Evolutionary conservation across 2,329 filamentous ascomycete genomes (phyloP).

Genomic region (Phialophora verrucosa): DNA sequence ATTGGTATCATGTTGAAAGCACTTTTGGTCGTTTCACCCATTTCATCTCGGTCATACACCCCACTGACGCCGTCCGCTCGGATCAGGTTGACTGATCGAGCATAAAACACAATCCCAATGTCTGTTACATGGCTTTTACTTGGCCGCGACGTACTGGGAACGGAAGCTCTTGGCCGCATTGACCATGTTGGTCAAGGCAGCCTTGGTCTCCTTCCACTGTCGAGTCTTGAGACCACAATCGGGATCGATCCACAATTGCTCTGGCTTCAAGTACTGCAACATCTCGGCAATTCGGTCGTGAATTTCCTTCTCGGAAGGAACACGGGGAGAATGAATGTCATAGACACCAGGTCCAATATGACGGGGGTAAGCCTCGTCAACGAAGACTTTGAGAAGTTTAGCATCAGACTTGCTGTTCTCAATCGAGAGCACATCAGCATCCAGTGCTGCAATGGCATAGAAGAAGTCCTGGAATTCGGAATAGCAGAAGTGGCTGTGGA

Average conservation of each 20-base stretch:
- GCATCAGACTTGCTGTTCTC: slow-evolving; percentile 99
- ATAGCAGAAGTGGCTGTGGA: slow-evolving; percentile 99
- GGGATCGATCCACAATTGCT: slow-evolving; percentile 99
- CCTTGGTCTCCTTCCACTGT: slow-evolving; percentile 98
- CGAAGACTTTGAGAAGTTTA: slow-evolving; percentile 98
- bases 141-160: slow-evolving; percentile 68
- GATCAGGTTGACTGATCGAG: slow-evolving; percentile 39
- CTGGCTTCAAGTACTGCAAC: slow-evolving; percentile 94
- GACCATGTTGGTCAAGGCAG: slow-evolving; percentile 94
- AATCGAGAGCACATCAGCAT: slow-evolving; percentile 97
- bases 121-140: slow-evolving; percentile 25
- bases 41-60: slow-evolving; percentile 21
- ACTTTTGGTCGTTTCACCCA: slow-evolving; percentile 35
- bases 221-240: slow-evolving; percentile 99
- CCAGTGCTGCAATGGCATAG: slow-evolving; percentile 97
- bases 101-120: slow-evolving; percentile 19
- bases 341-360: slow-evolving; percentile 99
- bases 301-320: slow-evolving; percentile 97
- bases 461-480: slow-evolving; percentile 99
- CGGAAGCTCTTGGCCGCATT: slow-evolving; percentile 97
- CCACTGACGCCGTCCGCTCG: slow-evolving; percentile 27
- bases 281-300: slow-evolving; percentile 97
- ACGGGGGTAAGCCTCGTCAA: slow-evolving; percentile 94
- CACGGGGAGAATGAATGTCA: slow-evolving; percentile 98
- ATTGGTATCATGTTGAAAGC: slow-evolving; percentile 41